A percentile compares a stretch with the other conserved stretches of the same genome.
Conservation (phyloP, 2,329 filamentous ascomycete genomes). For the Acrocalymma vagum region DNA sequence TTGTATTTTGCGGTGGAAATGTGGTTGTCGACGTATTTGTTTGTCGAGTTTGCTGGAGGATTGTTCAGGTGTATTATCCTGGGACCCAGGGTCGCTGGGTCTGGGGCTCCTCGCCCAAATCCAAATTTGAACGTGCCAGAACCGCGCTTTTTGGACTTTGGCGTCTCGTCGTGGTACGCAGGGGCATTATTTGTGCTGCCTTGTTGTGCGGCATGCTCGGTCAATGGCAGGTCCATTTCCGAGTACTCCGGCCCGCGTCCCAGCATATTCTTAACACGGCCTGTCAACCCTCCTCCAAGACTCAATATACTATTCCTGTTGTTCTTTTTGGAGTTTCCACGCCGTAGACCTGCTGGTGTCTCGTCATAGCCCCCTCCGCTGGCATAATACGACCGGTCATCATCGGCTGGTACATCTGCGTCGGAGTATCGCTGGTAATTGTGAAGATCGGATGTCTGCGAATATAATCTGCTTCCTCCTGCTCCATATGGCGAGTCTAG, state of each 20-base stretch:
- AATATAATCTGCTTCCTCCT: constrained; percentile 59
- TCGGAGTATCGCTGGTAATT: constrained; percentile 95
- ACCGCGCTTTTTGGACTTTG: constrained; percentile 49
- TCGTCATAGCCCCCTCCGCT: constrained; percentile 68
- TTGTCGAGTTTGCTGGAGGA: constrained; percentile 84
- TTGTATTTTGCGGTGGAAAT: constrained; percentile 99
- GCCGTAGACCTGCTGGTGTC: constrained; percentile 56
- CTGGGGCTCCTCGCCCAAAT: constrained; percentile 82
- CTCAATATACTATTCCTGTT: constrained; percentile 90
- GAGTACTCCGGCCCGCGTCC: constrained; percentile 90
- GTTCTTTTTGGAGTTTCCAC: constrained; percentile 64
- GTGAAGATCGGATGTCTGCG: constrained; percentile 81
- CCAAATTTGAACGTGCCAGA: constrained; percentile 86
- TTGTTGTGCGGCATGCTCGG: constrained; percentile 71
- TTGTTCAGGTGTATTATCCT: constrained; percentile 97
- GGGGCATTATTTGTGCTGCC: constrained; percentile 49
- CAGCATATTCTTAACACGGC: constrained; percentile 86
- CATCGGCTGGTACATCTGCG: constrained; percentile 81
- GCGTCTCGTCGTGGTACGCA: constrained; percentile 45
- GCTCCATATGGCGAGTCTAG: constrained; percentile 45
- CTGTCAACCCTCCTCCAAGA: constrained; percentile 86
- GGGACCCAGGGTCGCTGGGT: constrained; percentile 90
- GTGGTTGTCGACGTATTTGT: constrained; percentile 96
- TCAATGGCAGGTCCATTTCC: constrained; percentile 97
- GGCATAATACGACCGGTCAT: constrained; percentile 84